phyloP scores from a whole-genome alignment of 257 asterid species.

The Vinca minor region DNA sequence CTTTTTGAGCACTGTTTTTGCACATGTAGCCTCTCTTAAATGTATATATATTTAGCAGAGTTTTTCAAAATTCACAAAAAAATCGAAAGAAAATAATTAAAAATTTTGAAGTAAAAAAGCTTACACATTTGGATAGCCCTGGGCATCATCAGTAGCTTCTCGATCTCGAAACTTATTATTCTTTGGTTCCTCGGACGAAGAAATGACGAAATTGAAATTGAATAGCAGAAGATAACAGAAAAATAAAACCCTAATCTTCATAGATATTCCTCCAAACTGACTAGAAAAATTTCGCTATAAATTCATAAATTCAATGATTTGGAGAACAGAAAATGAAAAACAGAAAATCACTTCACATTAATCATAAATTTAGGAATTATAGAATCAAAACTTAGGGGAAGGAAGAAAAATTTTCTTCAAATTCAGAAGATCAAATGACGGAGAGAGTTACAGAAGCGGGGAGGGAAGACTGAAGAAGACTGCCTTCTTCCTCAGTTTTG shows the following conservation, averaged over 20 bases:
- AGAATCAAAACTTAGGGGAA: too few relatives aligned
- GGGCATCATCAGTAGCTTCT: slow-evolving; percentile 85
- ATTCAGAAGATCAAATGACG: neutral
- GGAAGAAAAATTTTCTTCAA: neutral
- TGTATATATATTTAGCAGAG: too few relatives aligned
- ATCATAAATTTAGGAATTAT: neutral
- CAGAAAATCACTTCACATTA: neutral
- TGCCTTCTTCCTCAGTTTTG: too few relatives aligned
- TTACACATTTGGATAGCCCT: slow-evolving; percentile 84
- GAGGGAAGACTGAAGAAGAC: too few relatives aligned
- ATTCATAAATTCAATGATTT: neutral
- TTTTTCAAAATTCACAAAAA: too few relatives aligned
- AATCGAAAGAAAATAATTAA: slow-evolving; percentile 7
- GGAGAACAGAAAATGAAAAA: neutral
- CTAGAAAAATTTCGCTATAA: neutral
- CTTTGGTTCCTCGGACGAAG: slow-evolving; percentile 56
- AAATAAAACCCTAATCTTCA: slow-evolving; percentile 56
- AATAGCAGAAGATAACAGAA: slow-evolving; percentile 45
- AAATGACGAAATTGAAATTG: slow-evolving; percentile 44
- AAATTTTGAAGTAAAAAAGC: slow-evolving; percentile 15
- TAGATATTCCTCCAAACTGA: slow-evolving; percentile 25
- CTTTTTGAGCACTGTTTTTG: too few relatives aligned
- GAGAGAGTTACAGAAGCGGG: too few relatives aligned
- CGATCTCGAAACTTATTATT: slow-evolving; percentile 88
- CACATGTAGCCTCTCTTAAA: too few relatives aligned